Evolutionary conservation across 2,329 filamentous ascomycete species (phyloP), one percentile per base, ranked within the genome.

Genomic region (Sphaerulina populicola): DNA sequence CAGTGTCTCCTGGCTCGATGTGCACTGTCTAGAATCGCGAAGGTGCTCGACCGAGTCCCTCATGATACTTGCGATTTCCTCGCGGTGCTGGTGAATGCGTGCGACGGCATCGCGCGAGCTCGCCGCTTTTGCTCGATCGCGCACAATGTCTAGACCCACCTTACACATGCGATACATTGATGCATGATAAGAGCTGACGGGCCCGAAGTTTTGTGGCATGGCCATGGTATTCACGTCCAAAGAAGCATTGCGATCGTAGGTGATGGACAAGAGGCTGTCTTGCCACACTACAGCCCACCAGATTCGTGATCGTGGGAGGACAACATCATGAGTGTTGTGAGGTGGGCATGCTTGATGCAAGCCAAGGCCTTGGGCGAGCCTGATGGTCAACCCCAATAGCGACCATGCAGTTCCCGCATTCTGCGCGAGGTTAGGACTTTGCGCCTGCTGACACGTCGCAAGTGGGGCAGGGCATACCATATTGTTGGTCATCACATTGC

Each of bases 241-340:
- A n/a, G 78, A 75, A 5, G 77, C 77, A 71, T 75, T 11, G 76
- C 80, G 69, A 59, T 83, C 80, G 59, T 82, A 83, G 2, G 79
- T 82, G 30, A 83, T 75, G 7, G 79, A 82, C 21, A 83, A 74
- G 42, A 82, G 71, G 50, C 77, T 81, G 58, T 83, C 80, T 61
- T 82, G 80, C 80, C 80, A 83, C 30, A 81, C 72, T 57, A 82
- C 73, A 2, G 78, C 78, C 80, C 80, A 83, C 73, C 74, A 75
- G 11, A 64, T 52, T 41, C 60, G 62, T 3, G 62, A 62, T 18
- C 63, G 58, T 31, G 53, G 71, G 64, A 62, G 72, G 68, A 58
- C 71, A 18, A 67, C 66, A 47, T 80, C 75, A 6, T 69, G 62
- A 2, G 75, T 68, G 2, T 75, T 74, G 42, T 77, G 76, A 18